A percentile compares a stretch with the other conserved stretches of the same genome.
Evolutionary conservation across 176 grass and related monocot genomes (phyloP).

Genomic region (Bothriochloa decipiens): DNA sequence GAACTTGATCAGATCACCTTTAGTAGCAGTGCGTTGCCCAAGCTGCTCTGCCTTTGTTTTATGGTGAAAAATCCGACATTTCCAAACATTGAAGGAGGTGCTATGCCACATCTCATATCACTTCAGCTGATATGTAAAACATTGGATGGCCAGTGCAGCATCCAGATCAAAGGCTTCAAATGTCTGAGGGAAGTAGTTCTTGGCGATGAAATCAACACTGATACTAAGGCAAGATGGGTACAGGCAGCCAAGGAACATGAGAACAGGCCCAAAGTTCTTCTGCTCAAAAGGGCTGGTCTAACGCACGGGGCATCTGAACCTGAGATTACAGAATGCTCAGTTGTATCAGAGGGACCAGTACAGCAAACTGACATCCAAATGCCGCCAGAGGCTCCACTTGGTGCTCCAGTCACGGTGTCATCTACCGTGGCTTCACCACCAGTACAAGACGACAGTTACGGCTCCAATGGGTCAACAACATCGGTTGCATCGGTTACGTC

Average conservation of each 20-base stretch:
- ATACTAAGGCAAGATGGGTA: not conserved
- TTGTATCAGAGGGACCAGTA: not conserved
- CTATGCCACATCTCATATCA: not conserved
- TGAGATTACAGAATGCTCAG: not conserved
- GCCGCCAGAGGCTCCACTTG: not conserved
- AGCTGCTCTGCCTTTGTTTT: constrained; percentile 25
- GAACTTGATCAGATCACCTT: constrained; percentile 4
- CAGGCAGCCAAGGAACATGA: not conserved
- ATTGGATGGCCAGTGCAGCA: not conserved
- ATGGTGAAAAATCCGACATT: constrained; percentile 2
- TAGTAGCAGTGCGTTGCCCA: not conserved
- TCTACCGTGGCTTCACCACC: too few relatives aligned
- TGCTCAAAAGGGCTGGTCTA: not conserved
- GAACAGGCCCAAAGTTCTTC: not conserved
- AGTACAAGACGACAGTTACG: too few relatives aligned
- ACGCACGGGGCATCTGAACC: not conserved
- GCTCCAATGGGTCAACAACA: too few relatives aligned
- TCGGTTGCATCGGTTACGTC: too few relatives aligned
- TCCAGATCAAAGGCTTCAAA: constrained; percentile 1
- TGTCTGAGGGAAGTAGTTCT: constrained; percentile 25
- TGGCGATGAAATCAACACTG: not conserved
- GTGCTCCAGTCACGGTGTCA: too few relatives aligned
- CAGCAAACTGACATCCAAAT: not conserved
- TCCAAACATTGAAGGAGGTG: constrained; percentile 11
- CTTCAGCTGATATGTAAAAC: too few relatives aligned